Base-by-base conservation (phyloP, 2,329 filamentous ascomycete species). In the Xylariaceae sp. region DNA sequence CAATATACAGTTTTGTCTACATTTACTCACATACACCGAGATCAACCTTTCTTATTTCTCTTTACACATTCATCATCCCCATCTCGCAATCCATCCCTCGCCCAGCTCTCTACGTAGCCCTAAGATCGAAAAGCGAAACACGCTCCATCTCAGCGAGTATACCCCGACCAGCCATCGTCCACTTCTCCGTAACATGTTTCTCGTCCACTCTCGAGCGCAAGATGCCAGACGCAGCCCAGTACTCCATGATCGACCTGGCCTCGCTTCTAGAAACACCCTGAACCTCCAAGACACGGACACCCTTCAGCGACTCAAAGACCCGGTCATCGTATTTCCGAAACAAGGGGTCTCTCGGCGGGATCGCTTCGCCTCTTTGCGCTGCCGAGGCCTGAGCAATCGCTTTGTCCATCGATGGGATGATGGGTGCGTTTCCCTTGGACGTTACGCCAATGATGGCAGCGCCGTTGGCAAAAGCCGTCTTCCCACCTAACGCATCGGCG, bases 141-240 rank as follows among this genome's bases (percentile, higher is more conserved):
- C 85, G 82, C 74, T 95, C 90, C 72, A 96, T 78, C 77, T 96
- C 64, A 7, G 90, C 90, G 41, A 96, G 77, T 45, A 92, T 80
- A 14, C 91, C 91, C 61, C 87, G 83, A 18, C 90, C 90, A 43
- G 85, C 83, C 59, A 96, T 66, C 43, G 83, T 84, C 90, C 91
- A 95, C 72, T 89, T 89, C 76, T 95, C 87, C 18, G 79, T 76
- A 33, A 96, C 86, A 54, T 79, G 76, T 55, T 74, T 74, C 63
- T 91, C 84, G 61, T 88, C 85, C 44, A 96, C 77, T 41, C 74
- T 76, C 53, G 80, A 75, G 56, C 87, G 81, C 64, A 95, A 67
- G 65, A 96, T 75, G 11, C 92, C 94, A 67, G 89, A 95, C 33
- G 82, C 83, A 5, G 89, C 90, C 77, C 92, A 97, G 72, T 96